These are phyloP conservation scores for Aspergillus sclerotiicarbonarius DNA, from an alignment of 495 filamentous ascomycete species.

Conservation along the genomic window DNA sequence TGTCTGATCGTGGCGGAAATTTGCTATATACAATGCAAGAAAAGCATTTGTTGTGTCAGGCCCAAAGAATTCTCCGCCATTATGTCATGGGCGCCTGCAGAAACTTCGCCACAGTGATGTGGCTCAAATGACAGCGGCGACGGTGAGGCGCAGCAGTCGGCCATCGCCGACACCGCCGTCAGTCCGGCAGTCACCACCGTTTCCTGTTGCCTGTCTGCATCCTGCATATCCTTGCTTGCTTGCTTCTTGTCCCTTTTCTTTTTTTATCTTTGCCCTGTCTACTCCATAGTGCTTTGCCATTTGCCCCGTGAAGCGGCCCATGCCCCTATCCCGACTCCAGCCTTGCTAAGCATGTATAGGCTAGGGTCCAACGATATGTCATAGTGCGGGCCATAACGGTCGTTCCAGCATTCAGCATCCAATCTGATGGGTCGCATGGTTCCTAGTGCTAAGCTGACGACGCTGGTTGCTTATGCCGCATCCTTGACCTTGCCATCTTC, in stretches of 20 bases:
- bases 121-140: conserved; percentile 17
- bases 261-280: background rate
- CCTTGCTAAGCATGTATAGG: background rate
- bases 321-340: background rate
- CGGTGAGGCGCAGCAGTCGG: conserved; percentile 24
- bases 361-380: conserved; percentile 2
- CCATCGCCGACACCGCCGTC: conserved; percentile 16
- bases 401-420: background rate
- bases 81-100: conserved; percentile 22
- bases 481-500: background rate
- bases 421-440: conserved; percentile 11
- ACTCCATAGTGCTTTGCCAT: too few relatives aligned
- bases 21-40: too few relatives aligned
- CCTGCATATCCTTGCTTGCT: background rate
- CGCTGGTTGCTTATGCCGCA: conserved; percentile 4
- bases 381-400: conserved; percentile 10
- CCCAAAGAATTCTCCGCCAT: background rate
- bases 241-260: background rate
- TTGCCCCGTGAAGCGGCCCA: background rate
- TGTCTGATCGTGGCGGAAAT: too few relatives aligned
- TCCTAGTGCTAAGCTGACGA: conserved; percentile 15
- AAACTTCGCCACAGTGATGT: conserved; percentile 25
- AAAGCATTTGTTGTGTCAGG: background rate
- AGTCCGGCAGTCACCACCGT: background rate
- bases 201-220: conserved; percentile 1